Percentiles rank a stretch among this genome's conserved stretches.
Conservation (phyloP, 2,329 filamentous ascomycete genomes). For the Aspergillus caelatus region DNA sequence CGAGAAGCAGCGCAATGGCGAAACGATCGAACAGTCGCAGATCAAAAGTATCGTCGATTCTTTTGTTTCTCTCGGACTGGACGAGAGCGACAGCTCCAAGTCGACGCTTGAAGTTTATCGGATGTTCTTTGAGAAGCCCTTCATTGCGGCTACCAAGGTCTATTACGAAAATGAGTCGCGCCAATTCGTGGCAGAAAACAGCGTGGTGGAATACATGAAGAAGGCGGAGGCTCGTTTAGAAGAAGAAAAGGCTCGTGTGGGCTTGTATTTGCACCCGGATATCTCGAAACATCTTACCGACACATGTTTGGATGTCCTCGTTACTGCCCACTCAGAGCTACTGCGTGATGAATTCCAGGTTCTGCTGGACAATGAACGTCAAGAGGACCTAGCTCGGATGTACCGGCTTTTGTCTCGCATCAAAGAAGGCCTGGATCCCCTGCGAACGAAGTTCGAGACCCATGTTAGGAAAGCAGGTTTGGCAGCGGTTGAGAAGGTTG, state of each 20-base stretch:
- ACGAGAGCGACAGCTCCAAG: conserved; percentile 90
- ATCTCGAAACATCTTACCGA: conserved; percentile 84
- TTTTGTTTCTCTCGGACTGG: conserved; percentile 90
- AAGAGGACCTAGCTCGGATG: conserved; percentile 95
- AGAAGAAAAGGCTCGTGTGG: conserved; percentile 92
- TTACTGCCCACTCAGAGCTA: conserved; percentile 82
- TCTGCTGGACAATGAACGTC: conserved; percentile 88
- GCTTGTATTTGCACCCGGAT: conserved; percentile 87
- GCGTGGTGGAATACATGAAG: conserved; percentile 99
- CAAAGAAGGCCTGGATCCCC: conserved; percentile 84
- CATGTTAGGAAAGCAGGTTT: conserved; percentile 91
- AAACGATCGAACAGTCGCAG: conserved; percentile 95
- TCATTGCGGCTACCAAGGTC: conserved; percentile 77
- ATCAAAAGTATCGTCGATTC: conserved; percentile 98
- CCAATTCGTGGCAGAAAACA: conserved; percentile 94
- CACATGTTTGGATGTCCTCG: conserved; percentile 84
- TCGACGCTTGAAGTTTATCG: conserved; percentile 95
- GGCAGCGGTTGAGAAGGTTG: conserved; percentile 86
- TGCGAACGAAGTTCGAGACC: conserved; percentile 83
- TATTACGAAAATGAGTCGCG: conserved; percentile 94
- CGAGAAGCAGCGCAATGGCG: conserved; percentile 94
- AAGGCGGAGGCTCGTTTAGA: conserved; percentile 88
- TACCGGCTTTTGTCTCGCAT: conserved; percentile 89
- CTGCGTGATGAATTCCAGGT: conserved; percentile 94
- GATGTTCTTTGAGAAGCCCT: conserved; percentile 88